Evolutionary conservation across 345 rosid species (phyloP).

Genomic region (Acer yangbiense): DNA sequence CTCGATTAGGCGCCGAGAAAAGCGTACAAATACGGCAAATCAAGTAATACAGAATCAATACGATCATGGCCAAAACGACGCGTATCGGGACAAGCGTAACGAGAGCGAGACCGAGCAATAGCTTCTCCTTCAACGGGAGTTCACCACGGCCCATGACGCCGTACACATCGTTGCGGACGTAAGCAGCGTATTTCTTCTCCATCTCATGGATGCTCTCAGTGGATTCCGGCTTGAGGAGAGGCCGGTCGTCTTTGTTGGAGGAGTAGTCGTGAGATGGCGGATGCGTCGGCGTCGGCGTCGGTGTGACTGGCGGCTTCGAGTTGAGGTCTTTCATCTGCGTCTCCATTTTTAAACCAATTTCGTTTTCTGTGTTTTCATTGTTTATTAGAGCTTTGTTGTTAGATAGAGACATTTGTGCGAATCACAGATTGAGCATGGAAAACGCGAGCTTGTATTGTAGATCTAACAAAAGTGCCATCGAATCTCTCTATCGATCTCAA

Average conservation of each 20-base stretch:
- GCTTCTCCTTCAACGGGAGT: slow-evolving; percentile 67
- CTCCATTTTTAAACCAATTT: slow-evolving; percentile 39
- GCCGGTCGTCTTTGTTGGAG: slow-evolving; percentile 68
- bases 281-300: slow-evolving; percentile 12
- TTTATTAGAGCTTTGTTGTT: not conserved
- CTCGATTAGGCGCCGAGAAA: slow-evolving; percentile 73
- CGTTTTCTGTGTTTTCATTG: not conserved
- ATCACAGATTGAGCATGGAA: slow-evolving; percentile 5
- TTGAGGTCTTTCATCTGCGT: slow-evolving; percentile 61
- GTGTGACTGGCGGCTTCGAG: slow-evolving; percentile 36
- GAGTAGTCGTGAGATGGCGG: slow-evolving; percentile 26
- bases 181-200: slow-evolving; percentile 88
- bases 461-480: slow-evolving; percentile 21
- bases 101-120: slow-evolving; percentile 54
- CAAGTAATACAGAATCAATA: slow-evolving; percentile 70
- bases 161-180: slow-evolving; percentile 76
- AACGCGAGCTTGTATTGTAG: slow-evolving; percentile 15
- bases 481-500: no score
- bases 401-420: not conserved
- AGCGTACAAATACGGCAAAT: slow-evolving; percentile 83
- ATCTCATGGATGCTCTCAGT: slow-evolving; percentile 59
- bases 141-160: slow-evolving; percentile 91
- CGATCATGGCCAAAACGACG: slow-evolving; percentile 48
- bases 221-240: slow-evolving; percentile 69
- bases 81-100: slow-evolving; percentile 77